These are phyloP conservation scores for Syzygium aromaticum DNA, from an alignment of 345 rosid species.

Conservation along the genomic window DNA sequence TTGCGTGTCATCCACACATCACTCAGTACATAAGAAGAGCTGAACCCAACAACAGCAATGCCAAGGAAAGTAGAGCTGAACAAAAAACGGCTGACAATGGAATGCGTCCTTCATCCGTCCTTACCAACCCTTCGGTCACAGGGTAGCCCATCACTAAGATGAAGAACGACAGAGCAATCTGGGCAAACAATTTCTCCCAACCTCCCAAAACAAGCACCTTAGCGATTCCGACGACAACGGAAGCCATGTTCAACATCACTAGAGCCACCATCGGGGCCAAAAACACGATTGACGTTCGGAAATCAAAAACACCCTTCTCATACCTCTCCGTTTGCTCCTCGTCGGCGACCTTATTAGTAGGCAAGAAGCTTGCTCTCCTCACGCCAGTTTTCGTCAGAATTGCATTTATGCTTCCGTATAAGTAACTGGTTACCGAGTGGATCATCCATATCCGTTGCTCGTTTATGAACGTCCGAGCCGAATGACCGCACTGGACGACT, in stretches of 20 bases:
- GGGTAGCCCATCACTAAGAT: conserved; percentile 20
- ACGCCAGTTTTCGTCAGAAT: not conserved
- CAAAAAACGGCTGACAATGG: conserved; percentile 1
- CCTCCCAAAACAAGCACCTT: not conserved
- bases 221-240: not conserved
- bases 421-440: not conserved
- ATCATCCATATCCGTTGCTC: not conserved
- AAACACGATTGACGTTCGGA: not conserved
- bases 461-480: not conserved
- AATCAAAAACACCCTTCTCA: not conserved
- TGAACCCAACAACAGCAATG: not conserved
- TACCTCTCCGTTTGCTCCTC: not conserved
- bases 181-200: conserved; percentile 11
- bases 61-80: not conserved
- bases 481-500: not conserved
- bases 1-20: not conserved
- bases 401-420: not conserved
- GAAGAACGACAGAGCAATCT: conserved; percentile 22
- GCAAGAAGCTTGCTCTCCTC: not conserved
- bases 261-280: not conserved
- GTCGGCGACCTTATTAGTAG: not conserved
- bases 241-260: not conserved
- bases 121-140: conserved; percentile 32
- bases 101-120: conserved; percentile 36
- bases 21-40: not conserved